Evolutionary conservation across 2,329 filamentous ascomycete species (phyloP), one percentile per base, ranked within the genome.

Genomic region (Tolypocladium nubicola): DNA sequence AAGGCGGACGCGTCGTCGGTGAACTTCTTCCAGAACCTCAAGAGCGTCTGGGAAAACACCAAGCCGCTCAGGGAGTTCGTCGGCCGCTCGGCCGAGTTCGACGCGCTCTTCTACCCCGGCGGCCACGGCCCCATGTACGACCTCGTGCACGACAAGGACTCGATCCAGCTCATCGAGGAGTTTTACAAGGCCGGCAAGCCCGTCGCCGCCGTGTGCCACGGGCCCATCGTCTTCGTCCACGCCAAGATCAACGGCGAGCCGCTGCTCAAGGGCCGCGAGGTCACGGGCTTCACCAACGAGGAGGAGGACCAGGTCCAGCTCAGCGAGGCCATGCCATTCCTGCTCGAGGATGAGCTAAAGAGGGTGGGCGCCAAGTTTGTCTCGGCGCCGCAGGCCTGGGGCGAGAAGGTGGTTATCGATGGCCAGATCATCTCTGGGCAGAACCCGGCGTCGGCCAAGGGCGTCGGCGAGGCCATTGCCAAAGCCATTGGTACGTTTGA

Each of bases 131-230:
- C 85, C 64, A 85, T 89, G 82, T 88, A 80, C 70, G 86, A 89
- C 67, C 80, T 89, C 21, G 79, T 78, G 56, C 73, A 73, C 57
- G 80, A 86, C 66, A 61, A 72, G 23, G 73, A 75, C n/a, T 84
- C 80, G 33, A 79, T 83, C 62, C 72, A 78, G 60, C 71, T 89
- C 40, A 82, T 86, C 64, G 72, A 75, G 59, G 83, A 87, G 68
- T 88, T 89, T 68, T 80, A 77, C 64, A 72, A 74, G 43, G 76
- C 78, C 3, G 80, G 78, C 61, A 88, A 88, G 75, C 75, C 83
- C 56, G 79, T 89, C 16, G 74, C 82, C 0, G 83, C 86, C 4
- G 84, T 89, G 52, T 89, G 86, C 75, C 86, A 89, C 71, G 86
- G 84, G 7, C 83, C 86, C 2, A 81, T 80, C 4, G 86, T 79